phyloP scores from a whole-genome alignment of 192 early-diverging fungal species.

The Rhizoclosmatium sp. region DNA sequence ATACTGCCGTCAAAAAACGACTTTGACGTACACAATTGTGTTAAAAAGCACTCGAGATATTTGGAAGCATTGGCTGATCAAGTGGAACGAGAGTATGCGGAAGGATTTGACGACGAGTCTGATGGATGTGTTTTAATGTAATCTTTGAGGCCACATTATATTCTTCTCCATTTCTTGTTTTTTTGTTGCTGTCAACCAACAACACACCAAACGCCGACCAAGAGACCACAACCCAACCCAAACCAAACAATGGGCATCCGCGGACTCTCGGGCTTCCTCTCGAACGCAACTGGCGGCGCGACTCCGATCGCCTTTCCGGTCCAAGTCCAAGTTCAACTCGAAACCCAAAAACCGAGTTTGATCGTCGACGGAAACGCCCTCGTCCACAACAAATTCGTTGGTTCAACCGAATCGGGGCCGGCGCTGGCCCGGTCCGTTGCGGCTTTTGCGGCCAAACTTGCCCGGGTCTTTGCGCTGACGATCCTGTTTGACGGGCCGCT shows the following conservation, averaged over 20 bases:
- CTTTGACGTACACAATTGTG: too few species aligned
- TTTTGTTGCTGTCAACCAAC: too few species aligned
- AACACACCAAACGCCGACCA: too few species aligned
- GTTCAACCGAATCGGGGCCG: background rate
- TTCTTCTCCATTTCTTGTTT: too few species aligned
- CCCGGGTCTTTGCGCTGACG: background rate
- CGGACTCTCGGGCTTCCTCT: conserved; percentile 22
- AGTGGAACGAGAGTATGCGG: too few species aligned
- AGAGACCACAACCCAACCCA: background rate
- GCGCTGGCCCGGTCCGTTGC: background rate
- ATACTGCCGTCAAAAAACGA: too few species aligned
- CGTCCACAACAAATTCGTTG: background rate
- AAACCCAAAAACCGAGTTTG: background rate
- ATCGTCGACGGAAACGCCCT: conserved; percentile 33
- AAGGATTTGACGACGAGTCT: too few species aligned
- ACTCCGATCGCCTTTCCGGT: background rate
- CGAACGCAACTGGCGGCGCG: conserved; percentile 5
- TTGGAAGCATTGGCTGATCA: too few species aligned
- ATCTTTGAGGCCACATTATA: too few species aligned
- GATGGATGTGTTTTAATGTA: background rate
- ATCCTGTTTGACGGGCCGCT: conserved; percentile 43
- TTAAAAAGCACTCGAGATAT: too few species aligned
- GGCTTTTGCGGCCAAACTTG: background rate
- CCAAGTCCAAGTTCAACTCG: background rate
- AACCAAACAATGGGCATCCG: conserved; percentile 30